phyloP scores from a whole-genome alignment of 2,329 filamentous ascomycete species.

The Malbranchea zuffiana region DNA sequence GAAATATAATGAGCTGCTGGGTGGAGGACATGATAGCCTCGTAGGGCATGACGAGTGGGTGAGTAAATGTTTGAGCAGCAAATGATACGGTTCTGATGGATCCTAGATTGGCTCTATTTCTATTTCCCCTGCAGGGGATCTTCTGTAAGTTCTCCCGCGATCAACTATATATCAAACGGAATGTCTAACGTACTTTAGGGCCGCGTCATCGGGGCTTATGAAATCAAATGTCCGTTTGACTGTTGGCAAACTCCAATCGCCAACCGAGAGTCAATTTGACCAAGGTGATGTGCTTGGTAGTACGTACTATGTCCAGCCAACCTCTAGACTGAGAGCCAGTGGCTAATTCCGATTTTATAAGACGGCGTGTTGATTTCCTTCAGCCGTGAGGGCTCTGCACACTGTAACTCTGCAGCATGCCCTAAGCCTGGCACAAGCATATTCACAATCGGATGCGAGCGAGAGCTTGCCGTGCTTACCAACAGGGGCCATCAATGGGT shows the following conservation, averaged over 20 bases:
- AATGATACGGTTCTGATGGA: too few species aligned
- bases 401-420: slow-evolving; percentile 30
- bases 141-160: slow-evolving; percentile 6
- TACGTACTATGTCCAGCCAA: background rate
- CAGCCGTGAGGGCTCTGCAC: slow-evolving; percentile 20
- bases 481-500: slow-evolving; percentile 22
- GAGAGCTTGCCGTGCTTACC: slow-evolving; percentile 27
- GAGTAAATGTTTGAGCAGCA: too few species aligned
- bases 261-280: slow-evolving; percentile 1
- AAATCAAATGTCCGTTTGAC: background rate
- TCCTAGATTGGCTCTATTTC: slow-evolving; percentile 28
- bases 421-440: slow-evolving; percentile 21
- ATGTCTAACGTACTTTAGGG: background rate
- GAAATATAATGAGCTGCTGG: slow-evolving; percentile 7
- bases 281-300: slow-evolving; percentile 1
- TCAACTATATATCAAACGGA: background rate
- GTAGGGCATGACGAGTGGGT: slow-evolving; percentile 12
- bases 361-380: slow-evolving; percentile 8
- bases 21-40: background rate
- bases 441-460: slow-evolving; percentile 31
- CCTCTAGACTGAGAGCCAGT: background rate
- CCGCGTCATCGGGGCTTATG: background rate
- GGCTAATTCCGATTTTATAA: too few species aligned
- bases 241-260: slow-evolving; percentile 6
- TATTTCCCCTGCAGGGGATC: slow-evolving; percentile 26